Evolutionary conservation across 176 grass and related monocot species (phyloP).

Genomic region (Cymbopogon citratus): DNA sequence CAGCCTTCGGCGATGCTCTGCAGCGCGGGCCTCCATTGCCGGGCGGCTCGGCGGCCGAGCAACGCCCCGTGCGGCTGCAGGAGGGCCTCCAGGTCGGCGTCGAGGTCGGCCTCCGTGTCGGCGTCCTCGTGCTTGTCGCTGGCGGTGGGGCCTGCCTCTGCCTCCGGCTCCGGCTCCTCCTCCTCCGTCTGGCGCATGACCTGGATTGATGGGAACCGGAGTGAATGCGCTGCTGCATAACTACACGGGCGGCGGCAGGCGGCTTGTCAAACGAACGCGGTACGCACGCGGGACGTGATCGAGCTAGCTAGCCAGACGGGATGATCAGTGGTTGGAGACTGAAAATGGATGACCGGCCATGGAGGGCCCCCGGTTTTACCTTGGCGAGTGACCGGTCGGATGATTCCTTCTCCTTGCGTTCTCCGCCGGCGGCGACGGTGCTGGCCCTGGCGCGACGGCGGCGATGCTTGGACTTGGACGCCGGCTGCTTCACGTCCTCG

Average conservation of each 20-base stretch:
- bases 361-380: conserved; percentile 34
- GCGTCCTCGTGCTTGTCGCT: not conserved
- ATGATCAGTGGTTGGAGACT: not conserved
- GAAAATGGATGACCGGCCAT: not conserved
- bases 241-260: not conserved
- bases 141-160: not conserved
- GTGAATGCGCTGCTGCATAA: not conserved
- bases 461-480: conserved; percentile 11
- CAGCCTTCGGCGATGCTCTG: conserved; percentile 86
- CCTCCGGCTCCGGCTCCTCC: not conserved
- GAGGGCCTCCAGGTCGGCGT: conserved; percentile 32
- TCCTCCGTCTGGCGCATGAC: conserved; percentile 14
- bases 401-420: conserved; percentile 28
- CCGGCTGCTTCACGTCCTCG: conserved; percentile 29
- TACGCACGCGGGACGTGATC: not conserved
- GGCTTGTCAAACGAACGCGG: not conserved
- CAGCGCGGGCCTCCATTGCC: conserved; percentile 74
- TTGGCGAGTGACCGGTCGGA: conserved; percentile 41
- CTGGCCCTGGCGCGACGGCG: conserved; percentile 15
- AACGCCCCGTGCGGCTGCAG: conserved; percentile 14
- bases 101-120: conserved; percentile 18
- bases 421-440: not conserved
- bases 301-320: no score
- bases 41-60: conserved; percentile 15
- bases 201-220: conserved; percentile 15